These are phyloP conservation scores for Trifolium pratense DNA, from an alignment of 306 rosid genomes.

Conservation along the genomic window DNA sequence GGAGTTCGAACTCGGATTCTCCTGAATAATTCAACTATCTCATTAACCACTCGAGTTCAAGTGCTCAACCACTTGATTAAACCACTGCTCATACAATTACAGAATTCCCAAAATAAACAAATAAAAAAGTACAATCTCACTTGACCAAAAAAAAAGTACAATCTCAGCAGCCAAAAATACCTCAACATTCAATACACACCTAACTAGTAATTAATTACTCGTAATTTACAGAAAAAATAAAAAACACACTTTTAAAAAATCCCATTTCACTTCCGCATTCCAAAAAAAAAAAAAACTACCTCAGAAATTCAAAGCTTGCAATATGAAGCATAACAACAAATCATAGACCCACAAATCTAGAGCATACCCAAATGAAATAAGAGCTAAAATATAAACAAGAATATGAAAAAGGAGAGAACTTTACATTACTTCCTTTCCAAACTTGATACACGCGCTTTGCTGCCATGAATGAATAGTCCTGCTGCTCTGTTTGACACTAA, in stretches of 20 bases:
- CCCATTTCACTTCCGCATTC: constrained; percentile 22
- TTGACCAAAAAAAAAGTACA: constrained; percentile 19
- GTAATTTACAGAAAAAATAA: neutral
- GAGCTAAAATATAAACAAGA: constrained; percentile 16
- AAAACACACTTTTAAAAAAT: neutral
- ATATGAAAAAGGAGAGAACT: constrained; percentile 38
- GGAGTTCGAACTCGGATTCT: neutral
- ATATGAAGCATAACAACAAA: constrained; percentile 41
- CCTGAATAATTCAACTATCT: neutral
- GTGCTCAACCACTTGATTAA: neutral
- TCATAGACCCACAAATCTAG: constrained; percentile 40
- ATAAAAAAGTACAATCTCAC: constrained; percentile 24
- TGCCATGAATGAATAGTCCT: constrained; percentile 71
- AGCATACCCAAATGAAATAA: constrained; percentile 38
- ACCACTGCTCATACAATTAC: neutral
- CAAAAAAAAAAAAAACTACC: constrained; percentile 32
- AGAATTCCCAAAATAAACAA: constrained; percentile 17
- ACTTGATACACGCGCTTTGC: constrained; percentile 90
- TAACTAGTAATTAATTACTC: neutral
- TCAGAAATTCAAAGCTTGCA: constrained; percentile 7
- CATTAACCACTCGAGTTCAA: neutral
- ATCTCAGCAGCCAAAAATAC: constrained; percentile 25
- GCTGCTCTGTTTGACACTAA: constrained; percentile 33
- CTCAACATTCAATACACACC: constrained; percentile 23
- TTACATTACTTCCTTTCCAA: constrained; percentile 96